Base-by-base conservation (phyloP, 441 rosid species). In the Theobroma grandiflorum region DNA sequence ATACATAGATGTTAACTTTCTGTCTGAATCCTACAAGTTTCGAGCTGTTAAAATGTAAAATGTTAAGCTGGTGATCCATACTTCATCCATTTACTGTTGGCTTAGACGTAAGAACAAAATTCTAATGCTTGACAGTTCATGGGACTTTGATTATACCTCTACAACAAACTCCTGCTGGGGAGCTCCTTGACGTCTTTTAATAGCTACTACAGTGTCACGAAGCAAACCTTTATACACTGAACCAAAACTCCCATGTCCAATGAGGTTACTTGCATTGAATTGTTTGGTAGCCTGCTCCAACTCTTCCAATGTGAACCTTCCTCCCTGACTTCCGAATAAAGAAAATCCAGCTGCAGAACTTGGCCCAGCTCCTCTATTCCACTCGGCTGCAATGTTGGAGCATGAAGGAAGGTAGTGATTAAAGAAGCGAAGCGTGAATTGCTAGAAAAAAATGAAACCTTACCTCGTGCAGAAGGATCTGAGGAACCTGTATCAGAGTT, bases 161-260 rank as follows among this genome's bases (percentile, higher is more conserved):
- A 83, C 67, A 47, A 83, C 84, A 82, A 93, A 88, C 42, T 84
- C 85, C 14, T 78, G 86, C 31, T 63, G 82, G 50, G 79, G 82
- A 75, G 76, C 12, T 65, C 88, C 87, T 0, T 37, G 72, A 18
- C 85, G 85, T 77, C 69, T 86, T 80, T 89, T 89, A 78, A 93
- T 86, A 7, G 89, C 93, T 4, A 88, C 86, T 0, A 86, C 42
- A 4, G 87, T 86, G 43, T 87, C 88, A 10, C 83, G 80, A 40
- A 90, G 83, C 79, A 89, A 70, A 37, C 95, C 95, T 80, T 82
- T 87, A 69, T 85, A 93, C 1, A 88, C 87, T 2, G 74, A 72
- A 26, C 94, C 90, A 52, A 88, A 89, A 33, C 91, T 88, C 76
- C 95, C 95, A 52, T 73, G 67, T 63, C 91, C 93, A 69, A 93